These are phyloP conservation scores for Epichloe gansuensis DNA, from an alignment of 2,329 filamentous ascomycete genomes.

Conservation along the genomic window DNA sequence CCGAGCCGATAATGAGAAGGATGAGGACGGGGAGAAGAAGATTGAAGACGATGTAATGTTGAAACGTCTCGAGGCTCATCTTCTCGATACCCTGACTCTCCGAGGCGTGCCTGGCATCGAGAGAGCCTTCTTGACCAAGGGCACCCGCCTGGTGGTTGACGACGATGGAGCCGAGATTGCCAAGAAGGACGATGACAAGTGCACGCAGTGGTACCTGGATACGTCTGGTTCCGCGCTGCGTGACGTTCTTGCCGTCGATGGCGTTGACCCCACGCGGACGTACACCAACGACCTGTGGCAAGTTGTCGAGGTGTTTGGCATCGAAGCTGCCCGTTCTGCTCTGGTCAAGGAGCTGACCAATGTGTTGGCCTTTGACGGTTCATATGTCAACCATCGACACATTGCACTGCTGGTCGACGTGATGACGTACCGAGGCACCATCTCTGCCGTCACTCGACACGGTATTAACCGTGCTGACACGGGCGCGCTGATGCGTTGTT, in stretches of 20 bases:
- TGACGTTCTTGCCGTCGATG: slow-evolving; percentile 73
- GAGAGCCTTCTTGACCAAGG: slow-evolving; percentile 84
- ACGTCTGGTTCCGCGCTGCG: slow-evolving; percentile 83
- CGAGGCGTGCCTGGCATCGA: slow-evolving; percentile 84
- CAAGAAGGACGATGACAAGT: slow-evolving; percentile 59
- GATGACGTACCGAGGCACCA: slow-evolving; percentile 88
- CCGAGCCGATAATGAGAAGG: slow-evolving; percentile 55
- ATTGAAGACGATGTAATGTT: slow-evolving; percentile 86
- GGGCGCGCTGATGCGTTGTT: slow-evolving; percentile 97
- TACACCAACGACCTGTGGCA: slow-evolving; percentile 96
- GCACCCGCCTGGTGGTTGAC: slow-evolving; percentile 53
- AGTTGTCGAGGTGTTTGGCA: slow-evolving; percentile 87
- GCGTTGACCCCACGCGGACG: slow-evolving; percentile 75
- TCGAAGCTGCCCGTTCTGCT: slow-evolving; percentile 82
- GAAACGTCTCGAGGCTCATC: slow-evolving; percentile 81
- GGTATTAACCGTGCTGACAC: slow-evolving; percentile 98
- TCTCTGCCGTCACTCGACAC: slow-evolving; percentile 94
- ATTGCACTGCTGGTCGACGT: slow-evolving; percentile 91
- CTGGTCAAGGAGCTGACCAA: slow-evolving; percentile 80
- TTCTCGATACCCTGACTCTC: slow-evolving; percentile 81
- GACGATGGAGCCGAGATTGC: slow-evolving; percentile 62
- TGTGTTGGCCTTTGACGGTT: slow-evolving; percentile 96
- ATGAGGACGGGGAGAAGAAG: slow-evolving; percentile 47
- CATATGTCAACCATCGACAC: slow-evolving; percentile 98
- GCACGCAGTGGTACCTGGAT: slow-evolving; percentile 91